phyloP scores from a whole-genome alignment of 306 rosid genomes.

The Dalbergia cochinchinensis region DNA sequence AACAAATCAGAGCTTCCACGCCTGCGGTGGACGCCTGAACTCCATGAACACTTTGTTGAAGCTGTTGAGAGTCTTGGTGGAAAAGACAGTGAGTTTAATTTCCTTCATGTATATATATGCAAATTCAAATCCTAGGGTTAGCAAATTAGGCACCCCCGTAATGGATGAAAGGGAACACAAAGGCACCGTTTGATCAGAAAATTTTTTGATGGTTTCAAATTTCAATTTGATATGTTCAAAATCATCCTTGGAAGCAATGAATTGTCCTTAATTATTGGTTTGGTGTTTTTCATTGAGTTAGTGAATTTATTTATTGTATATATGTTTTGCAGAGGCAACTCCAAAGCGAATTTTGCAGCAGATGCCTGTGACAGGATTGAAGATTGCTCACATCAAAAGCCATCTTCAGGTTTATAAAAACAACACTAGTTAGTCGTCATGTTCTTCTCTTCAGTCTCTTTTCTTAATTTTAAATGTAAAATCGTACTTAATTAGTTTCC shows the following conservation, averaged over 20 bases:
- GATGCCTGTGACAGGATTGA: slow-evolving; percentile 66
- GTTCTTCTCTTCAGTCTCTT: slow-evolving; percentile 6
- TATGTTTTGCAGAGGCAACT: slow-evolving; percentile 66
- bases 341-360: slow-evolving; percentile 69
- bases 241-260: background rate
- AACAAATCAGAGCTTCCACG: slow-evolving; percentile 49
- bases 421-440: background rate
- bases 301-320: background rate
- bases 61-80: slow-evolving; percentile 48
- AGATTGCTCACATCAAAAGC: slow-evolving; percentile 73
- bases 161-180: background rate
- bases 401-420: slow-evolving; percentile 66
- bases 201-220: background rate
- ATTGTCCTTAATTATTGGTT: background rate
- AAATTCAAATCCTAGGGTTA: slow-evolving; percentile 24
- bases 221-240: background rate
- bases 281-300: background rate
- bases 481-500: background rate
- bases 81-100: slow-evolving; percentile 41
- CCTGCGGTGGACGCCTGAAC: slow-evolving; percentile 51
- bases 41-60: slow-evolving; percentile 45
- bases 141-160: background rate
- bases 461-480: background rate
- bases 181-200: background rate
- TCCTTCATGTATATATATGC: background rate